Evolutionary conservation across 78 protist species (phyloP).

Genomic region (Planoprotostelium fungivorum): DNA sequence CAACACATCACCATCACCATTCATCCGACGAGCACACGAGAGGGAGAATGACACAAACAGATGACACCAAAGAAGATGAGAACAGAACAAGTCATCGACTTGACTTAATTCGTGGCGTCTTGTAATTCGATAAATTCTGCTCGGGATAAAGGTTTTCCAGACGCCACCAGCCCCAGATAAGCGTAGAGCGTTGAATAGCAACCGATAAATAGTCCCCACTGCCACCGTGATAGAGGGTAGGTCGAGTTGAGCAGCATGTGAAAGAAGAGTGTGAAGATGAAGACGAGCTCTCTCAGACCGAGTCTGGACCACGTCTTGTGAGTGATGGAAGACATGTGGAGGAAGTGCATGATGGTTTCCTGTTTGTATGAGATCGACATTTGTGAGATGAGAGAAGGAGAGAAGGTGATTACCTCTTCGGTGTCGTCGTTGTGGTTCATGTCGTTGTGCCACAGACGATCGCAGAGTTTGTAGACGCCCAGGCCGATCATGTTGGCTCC

Average conservation of each 20-base stretch:
- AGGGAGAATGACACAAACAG: too few relatives aligned
- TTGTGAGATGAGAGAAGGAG: too few relatives aligned
- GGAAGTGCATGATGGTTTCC: not conserved
- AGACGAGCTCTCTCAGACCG: not conserved
- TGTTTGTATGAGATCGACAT: not conserved
- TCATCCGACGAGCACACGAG: too few relatives aligned
- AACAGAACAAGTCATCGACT: too few relatives aligned
- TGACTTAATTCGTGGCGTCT: not conserved
- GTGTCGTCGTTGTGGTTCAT: not conserved
- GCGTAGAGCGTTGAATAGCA: not conserved
- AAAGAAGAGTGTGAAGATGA: not conserved
- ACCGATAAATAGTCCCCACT: not conserved
- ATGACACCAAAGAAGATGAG: too few relatives aligned
- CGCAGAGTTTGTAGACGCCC: not conserved
- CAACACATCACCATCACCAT: too few relatives aligned
- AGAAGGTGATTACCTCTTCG: not conserved
- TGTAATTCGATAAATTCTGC: not conserved
- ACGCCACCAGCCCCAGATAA: not conserved
- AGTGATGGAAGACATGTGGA: not conserved
- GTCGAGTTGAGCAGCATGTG: not conserved
- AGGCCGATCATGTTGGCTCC: not conserved
- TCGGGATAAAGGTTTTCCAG: not conserved
- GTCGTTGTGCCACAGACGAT: not conserved
- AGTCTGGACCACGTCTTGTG: not conserved
- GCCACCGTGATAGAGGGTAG: not conserved